Evolutionary conservation across 306 rosid species (phyloP), one percentile per base, ranked within the genome.

Genomic region (Fagus sylvatica): DNA sequence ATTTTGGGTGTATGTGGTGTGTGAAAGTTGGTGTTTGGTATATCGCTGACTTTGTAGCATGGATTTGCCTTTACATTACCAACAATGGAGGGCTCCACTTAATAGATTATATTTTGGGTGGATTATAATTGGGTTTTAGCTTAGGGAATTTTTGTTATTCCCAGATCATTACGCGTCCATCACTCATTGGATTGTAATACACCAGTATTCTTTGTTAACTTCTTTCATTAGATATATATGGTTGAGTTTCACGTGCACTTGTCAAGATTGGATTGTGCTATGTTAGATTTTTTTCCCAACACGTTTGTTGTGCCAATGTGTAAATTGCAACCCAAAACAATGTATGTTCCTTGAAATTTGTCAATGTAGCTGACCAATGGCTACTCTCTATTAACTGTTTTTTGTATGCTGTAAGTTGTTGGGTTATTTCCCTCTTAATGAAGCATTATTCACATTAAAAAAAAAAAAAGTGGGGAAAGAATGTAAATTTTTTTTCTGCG

Each of bases 1-100:
- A 75, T n/a, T 30, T 72, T 81, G 77, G 76, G 69, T 85, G 69
- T 74, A 82, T 67, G 81, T 82, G 9, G 78, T 69, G 85, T 82
- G 78, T 85, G 82, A 53, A 32, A 72, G 73, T 7, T 8, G 32
- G 33, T 40, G 72, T 68, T 68, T 41, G 32, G 53, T 41, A 41
- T 68, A 4, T 68, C 53, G 72, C 72, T 41, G 53, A 68, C 72
- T 68, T 68, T 68, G 51, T 37, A 4, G 32, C 28, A 4, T 41
- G 12, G 7, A n/a, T 3, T 22, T 40, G 32, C 11, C 10, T 67
- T 40, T 19, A 5, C 15, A 16, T 68, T 19, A 7, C 33, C 72
- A 40, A 39, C 72, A 40, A 39, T 22, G 28, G 53, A 41, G 72
- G 72, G 72, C 53, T 67, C 72, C 72, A 67, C 49, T 7, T 11